These are phyloP conservation scores for Camillea tinctor DNA, from an alignment of 2,329 filamentous ascomycete genomes.

Conservation along the genomic window DNA sequence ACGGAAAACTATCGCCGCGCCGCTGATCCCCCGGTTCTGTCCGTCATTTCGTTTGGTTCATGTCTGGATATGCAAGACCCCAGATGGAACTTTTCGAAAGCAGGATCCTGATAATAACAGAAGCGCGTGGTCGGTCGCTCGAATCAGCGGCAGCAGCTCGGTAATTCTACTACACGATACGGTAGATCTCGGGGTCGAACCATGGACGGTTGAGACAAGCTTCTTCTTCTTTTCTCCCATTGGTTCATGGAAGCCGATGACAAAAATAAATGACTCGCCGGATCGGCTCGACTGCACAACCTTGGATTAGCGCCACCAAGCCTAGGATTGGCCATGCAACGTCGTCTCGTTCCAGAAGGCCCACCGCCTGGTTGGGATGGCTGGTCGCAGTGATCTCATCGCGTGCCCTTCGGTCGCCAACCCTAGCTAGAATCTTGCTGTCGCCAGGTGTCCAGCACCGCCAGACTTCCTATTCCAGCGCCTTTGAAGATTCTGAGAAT, in stretches of 20 bases:
- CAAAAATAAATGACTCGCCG: neutral
- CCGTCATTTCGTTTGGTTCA: no score
- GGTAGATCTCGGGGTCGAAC: neutral
- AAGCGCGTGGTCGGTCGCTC: neutral
- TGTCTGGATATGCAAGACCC: no score
- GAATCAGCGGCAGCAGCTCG: neutral
- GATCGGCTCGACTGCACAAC: neutral
- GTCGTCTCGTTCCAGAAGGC: neutral
- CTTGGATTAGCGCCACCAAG: neutral
- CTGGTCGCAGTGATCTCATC: neutral
- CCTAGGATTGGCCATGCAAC: neutral
- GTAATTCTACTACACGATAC: neutral
- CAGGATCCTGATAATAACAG: neutral
- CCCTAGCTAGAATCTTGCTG: neutral
- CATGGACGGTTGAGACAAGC: neutral
- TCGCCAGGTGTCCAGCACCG: neutral
- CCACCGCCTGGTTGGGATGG: neutral
- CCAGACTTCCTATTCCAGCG: neutral
- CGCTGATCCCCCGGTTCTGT: no score
- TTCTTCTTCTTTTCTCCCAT: neutral
- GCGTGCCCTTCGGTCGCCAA: neutral
- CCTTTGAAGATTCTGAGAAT: neutral
- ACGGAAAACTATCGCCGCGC: no score
- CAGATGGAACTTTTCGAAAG: neutral
- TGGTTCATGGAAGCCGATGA: neutral